Conservation (phyloP, 1,284 basidiomycete genomes). For the Chondrostereum purpureum region DNA sequence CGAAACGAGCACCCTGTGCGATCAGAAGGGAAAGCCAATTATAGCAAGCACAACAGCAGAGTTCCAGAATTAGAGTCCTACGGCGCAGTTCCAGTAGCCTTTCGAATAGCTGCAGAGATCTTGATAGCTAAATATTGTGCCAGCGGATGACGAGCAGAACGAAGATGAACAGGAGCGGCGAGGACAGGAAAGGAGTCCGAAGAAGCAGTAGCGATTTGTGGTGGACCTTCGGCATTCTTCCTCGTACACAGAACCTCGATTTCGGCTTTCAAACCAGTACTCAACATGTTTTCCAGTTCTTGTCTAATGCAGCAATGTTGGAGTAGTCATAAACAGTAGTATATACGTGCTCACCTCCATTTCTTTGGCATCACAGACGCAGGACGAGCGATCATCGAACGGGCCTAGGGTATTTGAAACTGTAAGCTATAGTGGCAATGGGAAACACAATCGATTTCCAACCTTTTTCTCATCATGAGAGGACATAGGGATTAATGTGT, state of each 20-base stretch:
- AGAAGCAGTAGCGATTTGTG: not conserved
- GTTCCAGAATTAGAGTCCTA: not conserved
- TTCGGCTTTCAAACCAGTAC: slow-evolving; percentile 79
- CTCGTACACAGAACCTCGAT: slow-evolving; percentile 60
- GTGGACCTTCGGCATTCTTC: not conserved
- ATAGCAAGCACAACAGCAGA: too few species aligned
- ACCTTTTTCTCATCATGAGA: slow-evolving; percentile 72
- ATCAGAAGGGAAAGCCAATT: too few species aligned
- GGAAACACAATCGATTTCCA: slow-evolving; percentile 8
- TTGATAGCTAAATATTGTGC: slow-evolving; percentile 11
- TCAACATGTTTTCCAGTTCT: slow-evolving; percentile 75
- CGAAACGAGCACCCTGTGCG: too few species aligned
- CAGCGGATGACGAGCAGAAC: slow-evolving; percentile 1
- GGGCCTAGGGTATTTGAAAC: slow-evolving; percentile 42
- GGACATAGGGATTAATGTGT: slow-evolving; percentile 64
- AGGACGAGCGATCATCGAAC: slow-evolving; percentile 53
- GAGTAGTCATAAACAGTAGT: slow-evolving; percentile 1
- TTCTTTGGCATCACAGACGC: slow-evolving; percentile 40
- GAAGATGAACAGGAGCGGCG: not conserved
- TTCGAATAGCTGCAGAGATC: not conserved
- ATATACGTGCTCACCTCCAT: slow-evolving; percentile 59
- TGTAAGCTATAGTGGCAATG: not conserved
- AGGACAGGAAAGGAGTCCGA: not conserved
- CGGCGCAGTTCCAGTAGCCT: not conserved
- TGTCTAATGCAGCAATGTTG: slow-evolving; percentile 46